phyloP scores from a whole-genome alignment of 371 early-diverging fungal species.

The Syncephalastrum racemosum region DNA sequence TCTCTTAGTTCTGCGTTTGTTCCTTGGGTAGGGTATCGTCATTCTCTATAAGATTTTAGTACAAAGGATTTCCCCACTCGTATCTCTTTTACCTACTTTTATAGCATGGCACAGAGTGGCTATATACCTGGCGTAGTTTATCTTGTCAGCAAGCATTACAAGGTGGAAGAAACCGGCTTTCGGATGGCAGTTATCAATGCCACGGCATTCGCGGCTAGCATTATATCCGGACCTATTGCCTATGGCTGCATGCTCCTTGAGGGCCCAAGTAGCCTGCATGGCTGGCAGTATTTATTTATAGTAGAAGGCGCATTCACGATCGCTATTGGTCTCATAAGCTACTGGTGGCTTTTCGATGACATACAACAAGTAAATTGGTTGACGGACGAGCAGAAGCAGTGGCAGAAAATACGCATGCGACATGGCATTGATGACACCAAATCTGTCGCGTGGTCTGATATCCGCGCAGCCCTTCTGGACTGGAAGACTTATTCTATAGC shows the following conservation, averaged over 20 bases:
- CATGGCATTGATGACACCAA: conserved; percentile 1
- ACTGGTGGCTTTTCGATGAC: conserved; percentile 26
- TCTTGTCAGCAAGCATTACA: conserved; percentile 28
- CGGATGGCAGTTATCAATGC: conserved; percentile 29
- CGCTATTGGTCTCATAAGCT: conserved; percentile 20
- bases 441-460: neutral
- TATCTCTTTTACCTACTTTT: neutral
- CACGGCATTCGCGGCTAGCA: conserved; percentile 24
- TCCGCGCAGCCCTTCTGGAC: conserved; percentile 9
- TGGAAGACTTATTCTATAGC: conserved; percentile 37
- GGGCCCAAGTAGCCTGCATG: conserved; percentile 24
- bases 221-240: conserved; percentile 28
- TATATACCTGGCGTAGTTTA: conserved; percentile 36
- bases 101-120: conserved; percentile 33
- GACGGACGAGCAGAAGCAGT: conserved; percentile 26
- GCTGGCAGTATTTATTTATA: conserved; percentile 41
- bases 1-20: conserved; percentile 17
- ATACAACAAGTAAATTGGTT: conserved; percentile 31
- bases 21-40: conserved; percentile 29
- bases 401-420: conserved; percentile 12
- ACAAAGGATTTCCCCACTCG: neutral
- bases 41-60: neutral
- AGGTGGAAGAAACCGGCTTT: conserved; percentile 24
- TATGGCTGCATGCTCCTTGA: conserved; percentile 24
- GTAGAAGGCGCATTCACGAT: conserved; percentile 30